A percentile compares a stretch with the other conserved stretches of the same genome.
phyloP scores from a whole-genome alignment of 345 rosid genomes.

The Brassica rapa region DNA sequence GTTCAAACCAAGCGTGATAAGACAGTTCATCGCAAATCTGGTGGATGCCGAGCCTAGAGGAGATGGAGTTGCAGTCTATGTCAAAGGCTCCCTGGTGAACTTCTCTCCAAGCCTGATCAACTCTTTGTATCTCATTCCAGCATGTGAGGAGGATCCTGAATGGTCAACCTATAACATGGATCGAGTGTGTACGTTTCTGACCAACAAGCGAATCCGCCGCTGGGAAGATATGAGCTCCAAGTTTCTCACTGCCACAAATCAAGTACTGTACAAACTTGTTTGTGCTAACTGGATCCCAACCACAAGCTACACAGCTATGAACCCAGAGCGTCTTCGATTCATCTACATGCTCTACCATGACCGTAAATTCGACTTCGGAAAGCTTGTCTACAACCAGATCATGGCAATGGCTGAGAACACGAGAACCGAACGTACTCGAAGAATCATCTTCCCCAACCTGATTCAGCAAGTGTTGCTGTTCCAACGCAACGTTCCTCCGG shows the following conservation, averaged over 20 bases:
- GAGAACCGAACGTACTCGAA: neutral
- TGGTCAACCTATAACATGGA: neutral
- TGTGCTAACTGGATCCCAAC: neutral
- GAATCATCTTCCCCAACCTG: neutral
- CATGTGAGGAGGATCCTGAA: neutral
- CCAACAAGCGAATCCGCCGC: neutral
- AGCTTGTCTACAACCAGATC: neutral
- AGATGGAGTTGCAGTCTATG: neutral
- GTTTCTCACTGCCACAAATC: neutral
- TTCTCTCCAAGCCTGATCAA: neutral
- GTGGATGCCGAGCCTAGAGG: neutral
- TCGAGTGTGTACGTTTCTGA: neutral
- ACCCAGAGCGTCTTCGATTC: neutral
- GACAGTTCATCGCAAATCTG: neutral
- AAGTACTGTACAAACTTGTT: neutral
- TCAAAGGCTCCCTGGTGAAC: neutral
- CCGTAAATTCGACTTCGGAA: neutral
- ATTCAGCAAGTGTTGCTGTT: neutral
- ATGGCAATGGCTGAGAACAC: neutral
- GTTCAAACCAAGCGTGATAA: neutral
- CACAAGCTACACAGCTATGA: neutral
- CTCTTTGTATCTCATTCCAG: neutral
- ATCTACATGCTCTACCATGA: neutral
- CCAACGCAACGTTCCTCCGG: neutral
- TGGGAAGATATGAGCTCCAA: neutral